Base-by-base conservation (phyloP, 352 stramenopile genomes). In the Sclerospora graminicola region DNA sequence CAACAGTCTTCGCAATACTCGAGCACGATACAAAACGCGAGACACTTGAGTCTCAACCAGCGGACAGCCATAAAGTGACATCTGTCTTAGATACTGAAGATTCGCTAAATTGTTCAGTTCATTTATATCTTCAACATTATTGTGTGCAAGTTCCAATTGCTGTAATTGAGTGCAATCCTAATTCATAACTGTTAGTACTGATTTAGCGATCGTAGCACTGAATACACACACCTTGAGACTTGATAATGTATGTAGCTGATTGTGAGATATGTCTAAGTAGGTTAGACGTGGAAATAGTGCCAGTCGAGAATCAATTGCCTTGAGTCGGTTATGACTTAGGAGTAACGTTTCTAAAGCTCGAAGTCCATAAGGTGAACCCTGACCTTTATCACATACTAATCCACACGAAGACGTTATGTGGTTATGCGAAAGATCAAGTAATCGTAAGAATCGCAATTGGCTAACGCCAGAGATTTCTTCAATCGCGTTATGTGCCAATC, bases 351-450 rank as follows among this genome's bases (percentile, higher is more conserved):
- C 66, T 20, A 86, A 44, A 3, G 69, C 67, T 23, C 69, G 55
- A 1, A 84, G 58, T 5, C 51, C 48, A n/a, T 35, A 30, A 1
- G 42, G 30, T 0, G 34, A 45, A 27, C 53, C 41, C 20, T 42
- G 32, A 0, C 26, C 13, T 6, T 26, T 26, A 26, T 26, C 21
- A 26, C 21, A 26, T 26, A 43, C 48, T 27, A 89, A 59, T 3
- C 65, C 66, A 13, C 36, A 26, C 10, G 69, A 77, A 2, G 58
- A 68, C 8, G 49, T 59, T 21, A 89, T 57, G 5, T 44, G 47
- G 32, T 89, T 89, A 57, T 84, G 54, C 11, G 77, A 87, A 2
- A 89, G 56, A 39, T 87, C 72, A 4, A 89, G 39, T 10, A 84
- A 47, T 14, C 76, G 69, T 18, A 89, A 53, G 43, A 83, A 87